Percentiles rank a stretch among this genome's conserved stretches.
phyloP scores from a whole-genome alignment of 1,139 yeast genomes.

The Eremothecium gossypii region DNA sequence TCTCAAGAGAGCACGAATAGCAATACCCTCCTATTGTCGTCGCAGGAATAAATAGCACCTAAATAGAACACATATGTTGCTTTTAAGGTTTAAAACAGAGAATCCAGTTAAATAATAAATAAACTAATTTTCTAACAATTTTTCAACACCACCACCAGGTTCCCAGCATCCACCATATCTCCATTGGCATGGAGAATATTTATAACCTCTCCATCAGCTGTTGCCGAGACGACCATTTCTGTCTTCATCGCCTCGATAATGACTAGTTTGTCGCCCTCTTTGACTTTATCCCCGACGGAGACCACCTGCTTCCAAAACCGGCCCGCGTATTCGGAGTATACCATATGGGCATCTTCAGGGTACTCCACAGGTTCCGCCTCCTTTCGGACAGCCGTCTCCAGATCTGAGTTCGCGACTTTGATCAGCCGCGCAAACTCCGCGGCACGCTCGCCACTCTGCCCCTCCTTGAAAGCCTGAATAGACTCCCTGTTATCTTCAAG shows the following conservation, averaged over 20 bases:
- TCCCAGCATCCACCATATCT: conserved; percentile 95
- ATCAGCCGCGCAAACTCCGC: conserved; percentile 79
- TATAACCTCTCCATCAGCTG: conserved; percentile 65
- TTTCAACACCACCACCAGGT: conserved; percentile 67
- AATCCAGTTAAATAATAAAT: too few species aligned
- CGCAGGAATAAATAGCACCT: background rate
- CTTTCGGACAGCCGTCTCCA: conserved; percentile 41
- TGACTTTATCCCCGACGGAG: conserved; percentile 67
- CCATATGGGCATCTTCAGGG: conserved; percentile 69
- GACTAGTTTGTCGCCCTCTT: conserved; percentile 67
- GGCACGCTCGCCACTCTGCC: conserved; percentile 69
- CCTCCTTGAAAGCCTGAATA: conserved; percentile 57
- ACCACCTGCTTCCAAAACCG: conserved; percentile 93
- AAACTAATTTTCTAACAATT: too few species aligned
- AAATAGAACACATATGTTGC: too few species aligned
- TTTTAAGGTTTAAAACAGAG: too few species aligned
- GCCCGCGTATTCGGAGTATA: conserved; percentile 90
- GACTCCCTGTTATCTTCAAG: conserved; percentile 60
- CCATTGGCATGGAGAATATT: conserved; percentile 77
- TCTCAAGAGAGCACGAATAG: conserved; percentile 27
- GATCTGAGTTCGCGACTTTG: conserved; percentile 73
- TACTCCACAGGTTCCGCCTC: conserved; percentile 42
- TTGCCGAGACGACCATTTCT: conserved; percentile 79
- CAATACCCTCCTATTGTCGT: conserved; percentile 19
- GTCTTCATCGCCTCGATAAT: conserved; percentile 98